Base-by-base conservation (phyloP, 1,284 basidiomycete species). In the Exobasidium rhododendri region DNA sequence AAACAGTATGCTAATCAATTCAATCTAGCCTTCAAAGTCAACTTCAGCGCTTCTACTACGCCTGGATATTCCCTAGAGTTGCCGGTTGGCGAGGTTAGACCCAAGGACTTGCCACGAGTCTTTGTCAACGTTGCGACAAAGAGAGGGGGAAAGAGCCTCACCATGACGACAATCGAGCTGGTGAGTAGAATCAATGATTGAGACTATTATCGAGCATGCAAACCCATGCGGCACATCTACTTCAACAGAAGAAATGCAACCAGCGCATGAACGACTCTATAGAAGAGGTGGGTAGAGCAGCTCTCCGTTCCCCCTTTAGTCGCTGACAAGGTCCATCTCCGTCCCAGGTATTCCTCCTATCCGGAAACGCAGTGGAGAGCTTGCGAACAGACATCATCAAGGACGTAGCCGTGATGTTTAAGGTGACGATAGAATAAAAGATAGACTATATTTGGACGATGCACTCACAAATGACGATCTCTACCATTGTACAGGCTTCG, bases 291-390 rank as follows among this genome's bases (percentile, higher is more conserved):
- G 22, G 60, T 2, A 40, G n/a, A n/a, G n/a, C n/a, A n/a, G n/a
- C n/a, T n/a, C n/a, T n/a, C n/a, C 28, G 6, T 30, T 2, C 2
- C 13, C 49, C 2, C n/a, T 14, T 13, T 13, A 22, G 49, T 2
- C 2, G 43, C 49, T 51, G 2, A 22, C 14, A 13, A 14, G n/a
- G n/a, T n/a, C n/a, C n/a, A n/a, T n/a, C n/a, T n/a, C n/a, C n/a
- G n/a, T n/a, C 53, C 20, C 22, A 92, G 77, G 86, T 90, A 0
- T 81, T 94, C 62, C 83, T 89, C 43, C 82, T 96, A 55, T 93
- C 92, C 70, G 86, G 91, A 61, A 44, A 29, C 2, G 61, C 68
- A 40, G 62, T 76, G 40, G 63, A 71, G 7, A 55, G 67, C 49
- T 43, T 73, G 13, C 64, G 68, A 40, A 49, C 54, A n/a, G 59